Percentiles rank a stretch among this genome's conserved stretches.
Conservation (phyloP, 352 stramenopile species). For the Phytophthora cryptogea region DNA sequence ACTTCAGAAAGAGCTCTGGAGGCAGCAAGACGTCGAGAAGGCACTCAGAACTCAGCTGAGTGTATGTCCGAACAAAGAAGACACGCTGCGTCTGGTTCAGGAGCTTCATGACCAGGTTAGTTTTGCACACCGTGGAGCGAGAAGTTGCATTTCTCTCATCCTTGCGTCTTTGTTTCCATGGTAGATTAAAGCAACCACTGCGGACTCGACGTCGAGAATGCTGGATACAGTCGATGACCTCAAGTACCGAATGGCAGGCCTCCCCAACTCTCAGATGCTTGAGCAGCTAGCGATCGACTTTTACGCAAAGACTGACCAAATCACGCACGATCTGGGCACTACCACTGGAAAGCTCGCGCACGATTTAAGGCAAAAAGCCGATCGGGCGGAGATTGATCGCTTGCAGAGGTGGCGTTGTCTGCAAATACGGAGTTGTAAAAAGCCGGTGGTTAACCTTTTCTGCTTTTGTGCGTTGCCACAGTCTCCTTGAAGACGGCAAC, state of each 20-base stretch:
- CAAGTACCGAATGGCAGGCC: conserved; percentile 43
- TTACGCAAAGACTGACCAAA: conserved; percentile 39
- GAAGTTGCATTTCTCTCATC: neutral
- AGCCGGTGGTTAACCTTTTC: neutral
- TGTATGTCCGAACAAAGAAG: conserved; percentile 63
- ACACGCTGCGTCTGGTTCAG: conserved; percentile 58
- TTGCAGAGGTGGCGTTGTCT: conserved; percentile 32
- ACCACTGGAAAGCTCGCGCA: conserved; percentile 23
- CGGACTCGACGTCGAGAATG: conserved; percentile 45
- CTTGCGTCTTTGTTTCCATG: neutral
- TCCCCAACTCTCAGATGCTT: conserved; percentile 56
- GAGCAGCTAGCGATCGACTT: conserved; percentile 45
- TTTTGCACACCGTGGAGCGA: neutral
- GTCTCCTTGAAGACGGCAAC: conserved; percentile 39
- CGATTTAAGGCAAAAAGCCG: conserved; percentile 42
- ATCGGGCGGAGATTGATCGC: conserved; percentile 59
- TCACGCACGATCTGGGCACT: conserved; percentile 27
- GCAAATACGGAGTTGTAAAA: neutral
- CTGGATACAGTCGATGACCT: conserved; percentile 61
- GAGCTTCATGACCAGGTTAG: conserved; percentile 61
- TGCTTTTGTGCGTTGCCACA: conserved; percentile 7
- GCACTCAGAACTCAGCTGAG: conserved; percentile 49
- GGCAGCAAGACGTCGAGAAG: conserved; percentile 50
- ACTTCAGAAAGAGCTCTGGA: conserved; percentile 48
- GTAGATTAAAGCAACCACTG: conserved; percentile 46